A percentile compares a stretch with the other conserved stretches of the same genome.
These are phyloP conservation scores for Neopestalotiopsis rosae DNA, from an alignment of 2,329 filamentous ascomycete genomes.

Conservation along the genomic window DNA sequence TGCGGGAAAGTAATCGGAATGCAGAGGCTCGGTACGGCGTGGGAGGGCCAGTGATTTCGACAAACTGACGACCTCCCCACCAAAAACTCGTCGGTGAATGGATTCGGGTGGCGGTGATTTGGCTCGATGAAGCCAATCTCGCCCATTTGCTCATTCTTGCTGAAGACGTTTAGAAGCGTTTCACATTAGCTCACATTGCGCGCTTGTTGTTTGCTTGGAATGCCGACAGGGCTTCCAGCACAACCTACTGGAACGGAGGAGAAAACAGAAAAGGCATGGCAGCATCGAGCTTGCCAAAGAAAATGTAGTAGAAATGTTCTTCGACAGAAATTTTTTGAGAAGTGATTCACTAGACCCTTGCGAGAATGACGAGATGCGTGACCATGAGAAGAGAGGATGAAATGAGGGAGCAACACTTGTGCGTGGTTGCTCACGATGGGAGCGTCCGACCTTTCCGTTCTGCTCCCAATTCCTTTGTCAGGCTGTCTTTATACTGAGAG, in stretches of 20 bases:
- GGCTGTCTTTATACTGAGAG: background rate
- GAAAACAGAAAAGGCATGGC: background rate
- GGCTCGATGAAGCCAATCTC: background rate
- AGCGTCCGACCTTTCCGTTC: background rate
- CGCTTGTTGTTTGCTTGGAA: background rate
- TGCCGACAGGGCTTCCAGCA: background rate
- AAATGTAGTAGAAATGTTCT: background rate
- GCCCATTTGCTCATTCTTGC: background rate
- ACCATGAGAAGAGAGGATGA: background rate
- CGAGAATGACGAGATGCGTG: background rate
- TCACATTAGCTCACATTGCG: background rate
- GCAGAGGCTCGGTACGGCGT: background rate
- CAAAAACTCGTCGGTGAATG: background rate
- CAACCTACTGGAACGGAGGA: background rate
- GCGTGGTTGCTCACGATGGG: background rate
- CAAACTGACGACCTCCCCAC: background rate
- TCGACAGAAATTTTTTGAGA: conserved; percentile 1
- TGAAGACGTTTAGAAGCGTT: background rate
- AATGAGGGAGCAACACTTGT: background rate
- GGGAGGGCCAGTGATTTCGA: background rate
- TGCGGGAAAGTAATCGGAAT: background rate
- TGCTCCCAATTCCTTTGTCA: background rate
- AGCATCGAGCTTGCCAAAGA: background rate
- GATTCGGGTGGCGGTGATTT: background rate
- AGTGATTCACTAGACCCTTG: background rate